These are phyloP conservation scores for Scedosporium minutisporum DNA, from an alignment of 2,329 filamentous ascomycete species.

Conservation along the genomic window DNA sequence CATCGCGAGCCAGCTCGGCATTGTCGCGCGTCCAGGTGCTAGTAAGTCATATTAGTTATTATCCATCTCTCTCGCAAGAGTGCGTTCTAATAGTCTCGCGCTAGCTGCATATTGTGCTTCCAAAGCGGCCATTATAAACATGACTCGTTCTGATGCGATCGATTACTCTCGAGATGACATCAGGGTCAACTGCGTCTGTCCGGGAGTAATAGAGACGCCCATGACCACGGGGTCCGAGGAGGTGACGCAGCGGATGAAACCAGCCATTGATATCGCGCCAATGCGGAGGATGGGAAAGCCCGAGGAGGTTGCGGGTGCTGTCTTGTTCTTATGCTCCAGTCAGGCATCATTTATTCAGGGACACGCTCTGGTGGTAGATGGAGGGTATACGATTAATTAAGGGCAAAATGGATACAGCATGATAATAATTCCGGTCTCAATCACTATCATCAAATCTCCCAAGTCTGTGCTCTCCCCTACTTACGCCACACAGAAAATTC, in stretches of 20 bases:
- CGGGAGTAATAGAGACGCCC: conserved; percentile 34
- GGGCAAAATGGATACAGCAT: no score
- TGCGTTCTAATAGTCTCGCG: not conserved
- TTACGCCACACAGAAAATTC: not conserved
- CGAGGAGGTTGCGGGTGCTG: conserved; percentile 38
- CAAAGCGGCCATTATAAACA: conserved; percentile 47
- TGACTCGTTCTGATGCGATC: conserved; percentile 47
- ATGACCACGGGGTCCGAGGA: conserved; percentile 32
- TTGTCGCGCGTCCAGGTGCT: conserved; percentile 35
- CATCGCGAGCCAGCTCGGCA: conserved; percentile 41
- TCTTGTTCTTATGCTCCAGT: conserved; percentile 37
- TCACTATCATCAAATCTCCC: not conserved
- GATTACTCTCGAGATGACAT: conserved; percentile 38
- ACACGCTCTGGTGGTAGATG: conserved; percentile 41
- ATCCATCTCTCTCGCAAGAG: not conserved
- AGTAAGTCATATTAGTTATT: conserved; percentile 20
- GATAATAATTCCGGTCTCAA: no score
- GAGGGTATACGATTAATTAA: conserved; percentile 40
- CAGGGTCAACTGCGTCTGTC: conserved; percentile 27
- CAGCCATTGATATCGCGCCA: conserved; percentile 34
- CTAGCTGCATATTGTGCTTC: conserved; percentile 46
- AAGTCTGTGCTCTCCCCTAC: no score
- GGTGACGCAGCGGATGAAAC: conserved; percentile 25
- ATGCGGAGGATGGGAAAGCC: conserved; percentile 41
- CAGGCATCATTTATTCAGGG: conserved; percentile 42